These are phyloP conservation scores for Solanum rostratum DNA, from an alignment of 257 asterid species.

Conservation along the genomic window DNA sequence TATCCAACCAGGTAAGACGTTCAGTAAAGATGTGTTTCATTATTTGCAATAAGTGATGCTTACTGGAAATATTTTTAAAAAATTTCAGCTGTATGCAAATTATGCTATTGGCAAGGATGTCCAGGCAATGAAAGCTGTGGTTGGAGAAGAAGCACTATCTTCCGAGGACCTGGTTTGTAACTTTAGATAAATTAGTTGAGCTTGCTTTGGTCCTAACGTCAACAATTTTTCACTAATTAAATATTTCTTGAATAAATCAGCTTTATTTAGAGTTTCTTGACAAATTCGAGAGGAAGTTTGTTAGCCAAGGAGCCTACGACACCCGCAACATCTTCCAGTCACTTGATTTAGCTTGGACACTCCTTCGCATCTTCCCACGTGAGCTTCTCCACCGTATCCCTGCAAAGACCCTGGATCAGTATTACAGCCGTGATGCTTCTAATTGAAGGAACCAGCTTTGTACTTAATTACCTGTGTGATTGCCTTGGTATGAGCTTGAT, in stretches of 20 bases:
- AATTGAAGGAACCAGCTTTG: constrained; percentile 26
- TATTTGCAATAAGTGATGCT: background rate
- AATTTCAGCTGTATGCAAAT: constrained; percentile 31
- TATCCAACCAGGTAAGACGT: constrained; percentile 72
- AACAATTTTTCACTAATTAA: background rate
- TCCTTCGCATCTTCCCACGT: constrained; percentile 92
- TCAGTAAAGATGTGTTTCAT: background rate
- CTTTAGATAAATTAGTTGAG: background rate
- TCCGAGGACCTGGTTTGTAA: constrained; percentile 40
- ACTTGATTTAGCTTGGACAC: constrained; percentile 95
- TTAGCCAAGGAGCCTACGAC: constrained; percentile 43
- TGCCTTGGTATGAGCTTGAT: constrained; percentile 20
- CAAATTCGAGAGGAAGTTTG: constrained; percentile 50
- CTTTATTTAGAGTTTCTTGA: constrained; percentile 41
- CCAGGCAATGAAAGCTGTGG: constrained; percentile 53
- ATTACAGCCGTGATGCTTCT: constrained; percentile 81
- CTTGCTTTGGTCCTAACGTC: background rate
- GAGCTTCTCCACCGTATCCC: constrained; percentile 99
- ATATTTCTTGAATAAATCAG: constrained; percentile 6
- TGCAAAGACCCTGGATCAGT: constrained; percentile 85
- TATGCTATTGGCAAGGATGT: constrained; percentile 46
- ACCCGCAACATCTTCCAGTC: constrained; percentile 66
- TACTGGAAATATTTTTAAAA: background rate
- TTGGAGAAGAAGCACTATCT: constrained; percentile 49
- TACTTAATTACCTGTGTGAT: constrained; percentile 14